Percentiles rank a stretch among this genome's conserved stretches.
phyloP scores from a whole-genome alignment of 768 basidiomycete genomes.

The Rhodotorula kratochvilovae region DNA sequence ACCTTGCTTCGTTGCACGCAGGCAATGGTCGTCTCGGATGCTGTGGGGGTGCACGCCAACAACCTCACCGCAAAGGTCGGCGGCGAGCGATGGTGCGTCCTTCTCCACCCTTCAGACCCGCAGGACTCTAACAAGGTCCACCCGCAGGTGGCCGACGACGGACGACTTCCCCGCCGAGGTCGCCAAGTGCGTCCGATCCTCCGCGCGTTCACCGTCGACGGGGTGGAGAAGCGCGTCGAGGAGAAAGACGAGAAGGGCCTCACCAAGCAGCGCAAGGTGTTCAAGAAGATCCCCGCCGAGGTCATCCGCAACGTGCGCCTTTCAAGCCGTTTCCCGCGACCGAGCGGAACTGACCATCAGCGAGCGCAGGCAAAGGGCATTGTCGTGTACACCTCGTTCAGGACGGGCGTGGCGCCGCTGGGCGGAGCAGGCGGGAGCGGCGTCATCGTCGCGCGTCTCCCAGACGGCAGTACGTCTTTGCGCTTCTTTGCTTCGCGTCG shows the following conservation, averaged over 20 bases:
- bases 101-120: too few relatives aligned
- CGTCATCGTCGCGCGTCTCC: not conserved
- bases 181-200: slow-evolving; percentile 33
- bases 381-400: slow-evolving; percentile 36
- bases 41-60: slow-evolving; percentile 7
- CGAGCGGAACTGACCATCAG: too few relatives aligned
- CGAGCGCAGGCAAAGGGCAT: slow-evolving; percentile 7
- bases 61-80: not conserved
- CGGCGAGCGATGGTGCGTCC: slow-evolving; percentile 1
- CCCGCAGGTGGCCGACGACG: slow-evolving; percentile 4
- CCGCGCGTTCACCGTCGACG: slow-evolving; percentile 41
- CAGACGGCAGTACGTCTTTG: slow-evolving; percentile 9
- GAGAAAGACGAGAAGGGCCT: slow-evolving; percentile 10
- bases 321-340: too few relatives aligned
- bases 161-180: slow-evolving; percentile 9
- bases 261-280: slow-evolving; percentile 33
- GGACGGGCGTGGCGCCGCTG: slow-evolving; percentile 15
- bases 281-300: slow-evolving; percentile 40
- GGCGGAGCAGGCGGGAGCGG: slow-evolving; percentile 19
- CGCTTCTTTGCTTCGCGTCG: not conserved
- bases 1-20: not conserved
- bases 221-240: slow-evolving; percentile 3
- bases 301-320: slow-evolving; percentile 5
- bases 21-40: slow-evolving; percentile 3
- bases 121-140: too few relatives aligned